These are phyloP conservation scores for Peronospora belbahrii DNA, from an alignment of 352 stramenopile species.

Conservation along the genomic window DNA sequence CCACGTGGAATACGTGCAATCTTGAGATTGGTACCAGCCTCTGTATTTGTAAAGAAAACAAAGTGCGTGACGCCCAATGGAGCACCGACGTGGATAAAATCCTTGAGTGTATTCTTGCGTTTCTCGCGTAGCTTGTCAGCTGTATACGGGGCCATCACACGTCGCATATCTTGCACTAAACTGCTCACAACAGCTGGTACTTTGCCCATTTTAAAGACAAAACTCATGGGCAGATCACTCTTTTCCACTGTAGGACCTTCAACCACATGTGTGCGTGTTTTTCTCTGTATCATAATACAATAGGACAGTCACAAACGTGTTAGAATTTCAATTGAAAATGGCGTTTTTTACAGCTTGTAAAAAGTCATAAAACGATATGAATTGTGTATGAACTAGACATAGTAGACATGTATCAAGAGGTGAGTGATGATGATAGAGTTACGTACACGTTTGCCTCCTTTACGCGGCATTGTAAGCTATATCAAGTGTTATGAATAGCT, in stretches of 20 bases:
- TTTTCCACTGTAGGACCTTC: constrained; percentile 59
- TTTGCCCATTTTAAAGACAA: constrained; percentile 90
- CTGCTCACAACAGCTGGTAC: constrained; percentile 64
- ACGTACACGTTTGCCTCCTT: constrained; percentile 83
- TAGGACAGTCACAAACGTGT: constrained; percentile 1
- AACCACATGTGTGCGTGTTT: constrained; percentile 75
- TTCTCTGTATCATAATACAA: constrained; percentile 38
- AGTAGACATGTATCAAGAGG: too few species aligned
- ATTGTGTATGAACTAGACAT: too few species aligned
- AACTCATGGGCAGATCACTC: constrained; percentile 86
- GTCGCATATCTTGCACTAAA: constrained; percentile 89
- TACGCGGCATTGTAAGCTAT: constrained; percentile 53
- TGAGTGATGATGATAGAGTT: neutral
- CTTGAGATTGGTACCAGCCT: constrained; percentile 90
- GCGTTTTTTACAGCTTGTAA: neutral
- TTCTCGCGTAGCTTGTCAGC: constrained; percentile 89
- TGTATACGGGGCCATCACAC: constrained; percentile 93
- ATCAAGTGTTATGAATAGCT: too few species aligned
- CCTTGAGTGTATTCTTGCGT: constrained; percentile 88
- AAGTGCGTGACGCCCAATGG: constrained; percentile 96
- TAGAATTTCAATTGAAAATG: neutral
- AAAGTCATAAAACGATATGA: too few species aligned
- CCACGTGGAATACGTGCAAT: constrained; percentile 90
- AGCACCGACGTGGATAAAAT: constrained; percentile 86
- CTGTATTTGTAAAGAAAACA: constrained; percentile 92